Evolutionary conservation across 306 rosid species (phyloP).

Genomic region (Rosa chinensis): DNA sequence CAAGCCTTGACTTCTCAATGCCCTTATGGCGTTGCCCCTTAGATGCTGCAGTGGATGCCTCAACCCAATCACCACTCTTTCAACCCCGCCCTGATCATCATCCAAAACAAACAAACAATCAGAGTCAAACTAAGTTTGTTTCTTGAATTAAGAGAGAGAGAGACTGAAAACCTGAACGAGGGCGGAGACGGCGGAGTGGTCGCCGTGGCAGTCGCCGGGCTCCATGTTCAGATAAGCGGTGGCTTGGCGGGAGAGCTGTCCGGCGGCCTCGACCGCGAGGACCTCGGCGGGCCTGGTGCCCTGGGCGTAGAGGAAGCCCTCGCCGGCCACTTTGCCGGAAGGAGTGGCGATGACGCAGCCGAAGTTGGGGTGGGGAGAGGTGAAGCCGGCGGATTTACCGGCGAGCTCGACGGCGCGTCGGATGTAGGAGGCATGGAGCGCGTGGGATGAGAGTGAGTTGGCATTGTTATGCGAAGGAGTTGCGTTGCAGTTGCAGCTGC

Average conservation of each 20-base stretch:
- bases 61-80: constrained; percentile 83
- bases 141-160: too few relatives aligned
- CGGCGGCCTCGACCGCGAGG: constrained; percentile 69
- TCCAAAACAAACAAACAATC: constrained; percentile 23
- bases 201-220: constrained; percentile 87
- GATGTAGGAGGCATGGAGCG: constrained; percentile 52
- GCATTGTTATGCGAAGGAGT: constrained; percentile 7
- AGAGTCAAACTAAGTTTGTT: constrained; percentile 8
- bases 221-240: constrained; percentile 90
- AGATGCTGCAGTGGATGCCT: constrained; percentile 89
- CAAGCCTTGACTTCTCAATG: constrained; percentile 72
- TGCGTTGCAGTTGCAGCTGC: constrained; percentile 32
- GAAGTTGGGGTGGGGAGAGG: constrained; percentile 86
- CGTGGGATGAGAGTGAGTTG: constrained; percentile 1
- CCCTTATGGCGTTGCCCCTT: constrained; percentile 77
- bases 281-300: constrained; percentile 85
- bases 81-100: constrained; percentile 60
- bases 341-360: constrained; percentile 78
- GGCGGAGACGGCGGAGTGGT: constrained; percentile 72
- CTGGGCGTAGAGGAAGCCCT: constrained; percentile 86
- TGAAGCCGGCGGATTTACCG: constrained; percentile 78
- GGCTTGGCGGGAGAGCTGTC: constrained; percentile 42
- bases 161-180: constrained; percentile 51
- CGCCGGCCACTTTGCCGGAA: constrained; percentile 56
- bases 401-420: constrained; percentile 69